Evolutionary conservation across 2,329 filamentous ascomycete species (phyloP).

Genomic region (Zymoseptoria ardabiliae): DNA sequence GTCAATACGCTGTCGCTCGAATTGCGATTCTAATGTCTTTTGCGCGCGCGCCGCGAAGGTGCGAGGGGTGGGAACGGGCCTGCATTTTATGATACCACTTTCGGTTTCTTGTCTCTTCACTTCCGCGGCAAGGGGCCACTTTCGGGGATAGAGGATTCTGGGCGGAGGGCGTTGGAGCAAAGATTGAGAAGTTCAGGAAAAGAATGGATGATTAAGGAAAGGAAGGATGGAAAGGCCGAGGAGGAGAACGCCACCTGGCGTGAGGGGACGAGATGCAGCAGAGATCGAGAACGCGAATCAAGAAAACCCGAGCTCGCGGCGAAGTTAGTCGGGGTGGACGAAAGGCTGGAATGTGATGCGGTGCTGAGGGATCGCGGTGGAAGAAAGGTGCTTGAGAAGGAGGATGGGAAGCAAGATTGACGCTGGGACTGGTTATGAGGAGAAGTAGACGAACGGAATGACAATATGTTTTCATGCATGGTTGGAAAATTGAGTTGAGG

Average conservation of each 20-base stretch:
- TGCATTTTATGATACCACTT: background rate
- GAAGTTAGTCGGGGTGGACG: no score
- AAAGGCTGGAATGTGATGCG: no score
- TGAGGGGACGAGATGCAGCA: no score
- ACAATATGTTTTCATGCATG: background rate
- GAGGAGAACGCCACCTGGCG: no score
- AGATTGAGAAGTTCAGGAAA: no score
- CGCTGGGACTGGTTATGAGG: background rate
- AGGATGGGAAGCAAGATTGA: background rate
- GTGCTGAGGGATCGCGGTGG: background rate
- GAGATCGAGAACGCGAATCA: no score
- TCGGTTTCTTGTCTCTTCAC: background rate
- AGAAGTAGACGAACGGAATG: background rate
- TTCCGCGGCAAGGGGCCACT: background rate
- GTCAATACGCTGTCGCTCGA: background rate
- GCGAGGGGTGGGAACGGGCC: background rate
- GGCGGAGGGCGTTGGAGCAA: background rate
- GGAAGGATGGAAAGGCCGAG: no score
- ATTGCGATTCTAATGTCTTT: background rate
- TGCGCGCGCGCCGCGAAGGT: background rate
- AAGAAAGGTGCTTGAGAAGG: background rate
- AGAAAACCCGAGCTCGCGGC: no score
- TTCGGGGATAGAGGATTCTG: background rate
- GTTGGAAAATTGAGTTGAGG: no score
- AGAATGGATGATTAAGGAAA: no score